Conservation (phyloP, 202 grass and related monocot genomes). For the Setaria italica region DNA sequence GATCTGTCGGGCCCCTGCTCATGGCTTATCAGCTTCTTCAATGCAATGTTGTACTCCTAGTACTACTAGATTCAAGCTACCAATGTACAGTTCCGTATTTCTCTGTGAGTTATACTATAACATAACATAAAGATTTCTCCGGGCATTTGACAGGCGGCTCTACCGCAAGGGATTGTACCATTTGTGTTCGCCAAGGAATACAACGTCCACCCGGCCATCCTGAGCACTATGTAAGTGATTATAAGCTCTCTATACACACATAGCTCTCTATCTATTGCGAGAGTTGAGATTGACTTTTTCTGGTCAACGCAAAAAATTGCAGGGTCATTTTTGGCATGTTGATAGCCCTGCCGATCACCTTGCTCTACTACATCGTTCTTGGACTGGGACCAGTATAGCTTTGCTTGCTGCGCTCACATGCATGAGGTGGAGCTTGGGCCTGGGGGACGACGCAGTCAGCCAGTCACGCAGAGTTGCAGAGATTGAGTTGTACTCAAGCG, state of each 20-base stretch:
- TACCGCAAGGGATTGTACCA: slow-evolving; percentile 95
- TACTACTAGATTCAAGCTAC: neutral
- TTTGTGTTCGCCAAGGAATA: slow-evolving; percentile 98
- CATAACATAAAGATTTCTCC: neutral
- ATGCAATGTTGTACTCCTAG: slow-evolving; percentile 1
- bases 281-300: neutral
- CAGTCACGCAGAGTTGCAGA: neutral
- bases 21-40: slow-evolving; percentile 4
- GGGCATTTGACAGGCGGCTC: slow-evolving; percentile 63
- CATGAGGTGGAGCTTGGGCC: neutral
- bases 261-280: too few relatives aligned
- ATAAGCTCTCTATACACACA: neutral
- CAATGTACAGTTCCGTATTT: neutral
- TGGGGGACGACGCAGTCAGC: too few relatives aligned
- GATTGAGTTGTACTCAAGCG: neutral
- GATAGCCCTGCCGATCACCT: slow-evolving; percentile 80
- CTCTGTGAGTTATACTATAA: neutral
- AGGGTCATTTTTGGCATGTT: slow-evolving; percentile 98
- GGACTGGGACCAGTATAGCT: slow-evolving; percentile 54
- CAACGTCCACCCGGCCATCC: slow-evolving; percentile 81
- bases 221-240: slow-evolving; percentile 81
- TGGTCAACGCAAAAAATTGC: slow-evolving; percentile 4
- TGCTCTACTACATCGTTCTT: slow-evolving; percentile 81
- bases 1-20: slow-evolving; percentile 29
- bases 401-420: neutral